A percentile compares a stretch with the other conserved stretches of the same genome.
phyloP scores from a whole-genome alignment of 331 rosid genomes.

The Erythrophleum ivorense region DNA sequence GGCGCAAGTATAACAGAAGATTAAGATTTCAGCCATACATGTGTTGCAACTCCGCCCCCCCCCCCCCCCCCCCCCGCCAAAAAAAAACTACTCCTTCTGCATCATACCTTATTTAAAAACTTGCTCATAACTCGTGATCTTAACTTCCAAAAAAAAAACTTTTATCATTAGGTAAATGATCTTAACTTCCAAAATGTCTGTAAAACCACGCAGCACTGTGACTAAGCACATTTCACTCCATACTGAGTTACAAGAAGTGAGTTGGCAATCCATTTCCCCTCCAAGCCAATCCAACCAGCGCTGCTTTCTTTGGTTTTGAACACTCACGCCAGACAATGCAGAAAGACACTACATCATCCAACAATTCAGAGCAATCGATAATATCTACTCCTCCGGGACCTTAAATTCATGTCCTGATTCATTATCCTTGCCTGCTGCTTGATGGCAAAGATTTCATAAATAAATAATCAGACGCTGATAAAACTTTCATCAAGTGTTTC shows the following conservation, averaged over 20 bases:
- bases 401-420: background rate
- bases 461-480: background rate
- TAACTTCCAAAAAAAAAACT: too few relatives aligned
- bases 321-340: background rate
- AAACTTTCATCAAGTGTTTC: background rate
- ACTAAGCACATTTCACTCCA: background rate
- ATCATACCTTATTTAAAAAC: background rate
- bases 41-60: background rate
- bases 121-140: background rate
- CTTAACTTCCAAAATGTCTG: background rate
- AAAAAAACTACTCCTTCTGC: background rate
- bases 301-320: background rate
- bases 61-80: too few relatives aligned
- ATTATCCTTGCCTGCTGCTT: background rate
- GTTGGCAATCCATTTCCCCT: background rate
- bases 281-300: background rate
- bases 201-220: background rate
- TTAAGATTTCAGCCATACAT: background rate
- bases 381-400: background rate
- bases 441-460: background rate
- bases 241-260: too few relatives aligned
- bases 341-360: background rate
- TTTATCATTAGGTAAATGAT: too few relatives aligned
- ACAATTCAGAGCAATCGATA: background rate
- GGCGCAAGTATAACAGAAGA: too few relatives aligned